phyloP scores from a whole-genome alignment of 208 protist species.

The Leishmania turanica region DNA sequence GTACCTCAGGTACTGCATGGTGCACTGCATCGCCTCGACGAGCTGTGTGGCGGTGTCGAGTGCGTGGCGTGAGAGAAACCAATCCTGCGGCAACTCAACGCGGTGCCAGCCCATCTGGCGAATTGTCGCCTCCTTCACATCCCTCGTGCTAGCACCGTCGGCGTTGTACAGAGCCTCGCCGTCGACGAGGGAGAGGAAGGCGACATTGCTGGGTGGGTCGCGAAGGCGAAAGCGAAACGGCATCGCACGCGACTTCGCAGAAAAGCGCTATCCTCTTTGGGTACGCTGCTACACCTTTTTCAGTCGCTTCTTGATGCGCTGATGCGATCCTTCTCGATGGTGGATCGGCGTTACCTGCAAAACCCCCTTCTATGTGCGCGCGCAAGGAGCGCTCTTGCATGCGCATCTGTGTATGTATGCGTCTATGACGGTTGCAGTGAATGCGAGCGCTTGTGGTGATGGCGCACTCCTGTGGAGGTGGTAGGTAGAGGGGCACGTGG shows the following conservation, averaged over 20 bases:
- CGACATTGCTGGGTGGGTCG: conserved; percentile 64
- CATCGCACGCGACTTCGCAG: conserved; percentile 28
- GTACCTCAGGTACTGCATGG: conserved; percentile 71
- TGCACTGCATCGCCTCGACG: conserved; percentile 71
- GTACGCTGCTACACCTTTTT: neutral
- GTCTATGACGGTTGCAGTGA: neutral
- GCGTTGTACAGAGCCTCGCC: conserved; percentile 61
- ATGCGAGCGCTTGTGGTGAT: neutral
- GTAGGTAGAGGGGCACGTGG: neutral
- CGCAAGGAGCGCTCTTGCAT: neutral
- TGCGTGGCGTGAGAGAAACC: conserved; percentile 58
- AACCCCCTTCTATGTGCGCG: neutral
- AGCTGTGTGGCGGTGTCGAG: conserved; percentile 39
- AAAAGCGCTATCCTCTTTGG: neutral
- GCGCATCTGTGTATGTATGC: neutral
- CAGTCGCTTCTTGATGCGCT: neutral
- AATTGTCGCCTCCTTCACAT: conserved; percentile 64
- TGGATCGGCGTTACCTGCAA: neutral
- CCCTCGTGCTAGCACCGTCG: conserved; percentile 28
- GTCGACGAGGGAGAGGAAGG: conserved; percentile 74
- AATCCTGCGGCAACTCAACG: conserved; percentile 53
- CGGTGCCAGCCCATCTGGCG: conserved; percentile 71
- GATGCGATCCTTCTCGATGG: neutral
- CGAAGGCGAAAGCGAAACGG: conserved; percentile 60
- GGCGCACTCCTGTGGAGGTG: neutral